Conservation (phyloP, 2,329 filamentous ascomycete species). For the Eutypa lata region DNA sequence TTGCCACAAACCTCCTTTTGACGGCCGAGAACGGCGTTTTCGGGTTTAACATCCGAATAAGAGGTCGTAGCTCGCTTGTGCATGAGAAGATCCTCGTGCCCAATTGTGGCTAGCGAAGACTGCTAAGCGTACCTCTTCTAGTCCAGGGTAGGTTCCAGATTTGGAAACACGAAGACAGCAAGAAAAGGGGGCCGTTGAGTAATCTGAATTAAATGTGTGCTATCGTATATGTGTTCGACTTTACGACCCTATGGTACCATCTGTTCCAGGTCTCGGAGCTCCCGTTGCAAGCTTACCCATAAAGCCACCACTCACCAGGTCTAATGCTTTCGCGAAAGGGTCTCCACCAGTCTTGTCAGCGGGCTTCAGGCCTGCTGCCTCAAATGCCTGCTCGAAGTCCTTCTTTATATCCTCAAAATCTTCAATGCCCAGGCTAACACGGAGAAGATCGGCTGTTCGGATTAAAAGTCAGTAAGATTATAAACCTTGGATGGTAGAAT, state of each 20-base stretch:
- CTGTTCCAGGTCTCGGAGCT: no score
- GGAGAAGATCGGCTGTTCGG: conserved; percentile 53
- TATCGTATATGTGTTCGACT: no score
- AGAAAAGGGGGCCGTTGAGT: no score
- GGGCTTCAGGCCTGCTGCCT: conserved; percentile 31
- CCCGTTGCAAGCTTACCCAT: background rate
- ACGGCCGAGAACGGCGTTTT: background rate
- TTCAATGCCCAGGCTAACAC: conserved; percentile 68
- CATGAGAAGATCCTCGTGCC: no score
- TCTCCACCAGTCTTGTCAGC: background rate
- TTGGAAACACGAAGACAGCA: no score
- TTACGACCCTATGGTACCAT: no score
- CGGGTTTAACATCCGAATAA: background rate
- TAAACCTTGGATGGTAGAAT: conserved; percentile 1
- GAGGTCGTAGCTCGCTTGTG: no score
- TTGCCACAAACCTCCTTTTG: background rate
- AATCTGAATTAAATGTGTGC: no score
- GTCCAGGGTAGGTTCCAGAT: no score
- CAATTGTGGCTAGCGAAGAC: no score
- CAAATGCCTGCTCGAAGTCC: conserved; percentile 68
- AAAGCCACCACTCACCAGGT: background rate
- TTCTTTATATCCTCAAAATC: conserved; percentile 71
- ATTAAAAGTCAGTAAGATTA: conserved; percentile 1
- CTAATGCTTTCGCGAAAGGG: background rate
- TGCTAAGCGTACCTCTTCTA: no score